Base-by-base conservation (phyloP, 345 rosid genomes). In the Odontarrhena argentea region DNA sequence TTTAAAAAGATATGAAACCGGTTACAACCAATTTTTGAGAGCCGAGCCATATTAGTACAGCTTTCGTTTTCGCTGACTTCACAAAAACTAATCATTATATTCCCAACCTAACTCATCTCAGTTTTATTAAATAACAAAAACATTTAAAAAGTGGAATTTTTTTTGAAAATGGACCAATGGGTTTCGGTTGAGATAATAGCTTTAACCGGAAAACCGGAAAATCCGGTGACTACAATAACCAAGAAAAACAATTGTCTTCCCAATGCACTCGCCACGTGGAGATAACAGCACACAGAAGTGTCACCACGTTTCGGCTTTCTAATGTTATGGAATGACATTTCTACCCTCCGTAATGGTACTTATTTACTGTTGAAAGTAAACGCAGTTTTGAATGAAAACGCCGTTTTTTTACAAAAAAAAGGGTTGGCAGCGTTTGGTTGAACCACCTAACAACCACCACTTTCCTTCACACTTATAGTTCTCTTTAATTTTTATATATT, bases 361-460 rank as follows among this genome's bases (percentile, higher is more conserved):
- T 8, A 59, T 37, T 73, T 73, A 60, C 72, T 73, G 67, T 60
- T 73, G n/a, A 5, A 5, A 37, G 24, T 7, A 77, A 87, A 79
- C 85, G 87, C 79, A 41, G 48, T 42, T 42, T 15, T 61, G 37
- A 64, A 40, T 57, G 13, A 65, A 63, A 81, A 82, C 89, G 96
- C 93, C 82, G 85, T 82, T 83, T 80, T 24, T 32, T 32, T 18
- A 18, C 22, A 18, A 4, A 5, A 4, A 5, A 15, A 8, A 18
- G 58, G 80, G 91, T 83, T 89, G 91, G 92, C 89, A 57, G 80
- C 83, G 86, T 86, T 86, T 90, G 92, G 98, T 86, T 90, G 94
- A 90, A 90, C 94, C 79, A 92, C 98, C 96, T 79, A 86, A 85
- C 98, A 76, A 86, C 96, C 64, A 85, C 89, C 87, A 65, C 88